Conservation (phyloP, 129 eudicot species). For the Tagetes patula region DNA sequence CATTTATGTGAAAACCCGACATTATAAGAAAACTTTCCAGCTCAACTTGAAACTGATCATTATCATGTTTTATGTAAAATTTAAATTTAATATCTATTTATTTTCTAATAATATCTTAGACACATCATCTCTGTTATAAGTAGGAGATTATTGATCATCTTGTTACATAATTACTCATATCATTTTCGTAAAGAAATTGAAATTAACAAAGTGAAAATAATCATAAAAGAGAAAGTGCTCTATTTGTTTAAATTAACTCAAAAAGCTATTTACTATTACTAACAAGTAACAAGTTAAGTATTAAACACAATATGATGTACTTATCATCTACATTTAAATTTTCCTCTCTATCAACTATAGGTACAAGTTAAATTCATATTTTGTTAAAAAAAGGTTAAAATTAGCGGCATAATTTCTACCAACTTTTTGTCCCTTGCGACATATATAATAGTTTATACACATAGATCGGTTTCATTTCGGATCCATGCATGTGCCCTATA, state of each 20-base stretch:
- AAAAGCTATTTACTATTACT: not conserved
- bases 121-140: too few species aligned
- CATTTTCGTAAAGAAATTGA: not conserved
- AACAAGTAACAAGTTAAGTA: too few species aligned
- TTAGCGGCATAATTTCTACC: not conserved
- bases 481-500: not conserved
- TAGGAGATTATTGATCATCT: not conserved
- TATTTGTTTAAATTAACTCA: not conserved
- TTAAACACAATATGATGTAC: not conserved
- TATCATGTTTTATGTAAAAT: too few species aligned
- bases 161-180: not conserved
- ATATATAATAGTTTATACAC: not conserved
- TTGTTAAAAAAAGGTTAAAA: too few species aligned
- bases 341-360: too few species aligned
- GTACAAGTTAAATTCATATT: not conserved
- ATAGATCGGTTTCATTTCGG: not conserved
- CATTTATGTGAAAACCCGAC: too few species aligned
- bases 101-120: too few species aligned
- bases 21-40: too few species aligned
- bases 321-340: not conserved
- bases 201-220: not conserved
- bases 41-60: too few species aligned
- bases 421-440: not conserved
- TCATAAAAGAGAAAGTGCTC: not conserved
- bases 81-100: too few species aligned